These are phyloP conservation scores for Phycomyces nitens DNA, from an alignment of 192 early-diverging fungal species.

Conservation along the genomic window DNA sequence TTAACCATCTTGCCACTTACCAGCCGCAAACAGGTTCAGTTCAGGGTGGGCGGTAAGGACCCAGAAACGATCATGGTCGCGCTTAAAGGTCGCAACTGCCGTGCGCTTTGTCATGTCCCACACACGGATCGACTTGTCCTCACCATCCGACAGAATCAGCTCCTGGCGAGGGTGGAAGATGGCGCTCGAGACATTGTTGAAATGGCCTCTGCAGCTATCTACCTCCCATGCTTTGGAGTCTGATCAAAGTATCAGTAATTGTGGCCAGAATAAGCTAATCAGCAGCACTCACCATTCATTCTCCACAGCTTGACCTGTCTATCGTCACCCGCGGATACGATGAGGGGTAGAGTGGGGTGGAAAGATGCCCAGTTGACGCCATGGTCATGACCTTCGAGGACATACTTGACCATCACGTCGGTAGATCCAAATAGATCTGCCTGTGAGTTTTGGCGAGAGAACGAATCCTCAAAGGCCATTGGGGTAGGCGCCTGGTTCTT, in stretches of 20 bases:
- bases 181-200: constrained; percentile 92
- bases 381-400: constrained; percentile 95
- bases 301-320: constrained; percentile 98
- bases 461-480: constrained; percentile 50
- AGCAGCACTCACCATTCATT: constrained; percentile 74
- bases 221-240: constrained; percentile 99
- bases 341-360: constrained; percentile 94
- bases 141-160: constrained; percentile 87
- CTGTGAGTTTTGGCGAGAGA: constrained; percentile 57
- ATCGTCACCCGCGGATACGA: constrained; percentile 97
- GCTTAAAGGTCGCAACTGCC: constrained; percentile 90
- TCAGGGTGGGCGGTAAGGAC: constrained; percentile 93
- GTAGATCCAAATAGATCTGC: constrained; percentile 96
- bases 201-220: constrained; percentile 98
- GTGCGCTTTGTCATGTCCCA: constrained; percentile 98
- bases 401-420: constrained; percentile 96
- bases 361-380: constrained; percentile 98
- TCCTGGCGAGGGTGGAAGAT: constrained; percentile 97
- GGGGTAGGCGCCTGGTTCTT: constrained; percentile 73
- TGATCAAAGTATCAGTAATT: constrained; percentile 25
- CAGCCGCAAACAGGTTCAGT: constrained; percentile 97
- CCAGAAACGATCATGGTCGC: constrained; percentile 98
- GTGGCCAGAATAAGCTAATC: background rate
- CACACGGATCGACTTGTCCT: constrained; percentile 97
- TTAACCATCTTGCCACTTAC: too few relatives aligned